These are phyloP conservation scores for Amanita rubescens DNA, from an alignment of 768 basidiomycete species.

Conservation along the genomic window DNA sequence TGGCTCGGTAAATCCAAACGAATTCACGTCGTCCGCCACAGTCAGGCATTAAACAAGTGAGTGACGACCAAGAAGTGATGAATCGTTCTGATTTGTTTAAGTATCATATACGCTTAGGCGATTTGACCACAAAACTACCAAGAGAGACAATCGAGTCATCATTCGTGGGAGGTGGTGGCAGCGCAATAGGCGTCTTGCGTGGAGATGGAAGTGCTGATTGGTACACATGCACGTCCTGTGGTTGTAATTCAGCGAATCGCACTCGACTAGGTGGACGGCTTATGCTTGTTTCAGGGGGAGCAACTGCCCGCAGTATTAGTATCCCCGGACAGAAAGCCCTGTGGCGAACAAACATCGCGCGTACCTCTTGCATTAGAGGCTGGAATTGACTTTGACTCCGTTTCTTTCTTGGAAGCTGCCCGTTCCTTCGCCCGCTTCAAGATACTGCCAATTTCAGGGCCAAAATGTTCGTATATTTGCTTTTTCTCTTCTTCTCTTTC, in stretches of 20 bases:
- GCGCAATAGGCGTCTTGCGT: constrained; percentile 45
- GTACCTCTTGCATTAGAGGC: background rate
- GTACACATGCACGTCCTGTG: constrained; percentile 75
- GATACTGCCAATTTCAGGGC: constrained; percentile 54
- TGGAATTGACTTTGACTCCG: background rate
- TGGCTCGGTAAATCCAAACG: too few relatives aligned
- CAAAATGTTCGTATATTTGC: constrained; percentile 68
- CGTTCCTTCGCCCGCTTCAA: constrained; percentile 45
- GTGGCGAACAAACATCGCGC: background rate
- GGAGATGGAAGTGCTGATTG: constrained; percentile 78
- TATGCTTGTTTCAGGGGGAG: constrained; percentile 38
- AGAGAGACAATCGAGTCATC: constrained; percentile 32
- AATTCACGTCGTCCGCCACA: too few relatives aligned
- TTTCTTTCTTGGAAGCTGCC: background rate
- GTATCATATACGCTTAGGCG: too few relatives aligned
- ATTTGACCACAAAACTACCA: constrained; percentile 28
- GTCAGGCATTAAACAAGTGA: too few relatives aligned
- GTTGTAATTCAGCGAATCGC: constrained; percentile 70
- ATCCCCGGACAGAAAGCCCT: too few relatives aligned
- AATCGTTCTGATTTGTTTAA: too few relatives aligned
- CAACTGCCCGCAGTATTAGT: constrained; percentile 17
- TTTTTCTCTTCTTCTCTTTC: constrained; percentile 59
- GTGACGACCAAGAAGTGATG: too few relatives aligned
- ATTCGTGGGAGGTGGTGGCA: constrained; percentile 41
- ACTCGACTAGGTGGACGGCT: constrained; percentile 61